Evolutionary conservation across 495 filamentous ascomycete species (phyloP).

Genomic region (Penicillium turbatum): DNA sequence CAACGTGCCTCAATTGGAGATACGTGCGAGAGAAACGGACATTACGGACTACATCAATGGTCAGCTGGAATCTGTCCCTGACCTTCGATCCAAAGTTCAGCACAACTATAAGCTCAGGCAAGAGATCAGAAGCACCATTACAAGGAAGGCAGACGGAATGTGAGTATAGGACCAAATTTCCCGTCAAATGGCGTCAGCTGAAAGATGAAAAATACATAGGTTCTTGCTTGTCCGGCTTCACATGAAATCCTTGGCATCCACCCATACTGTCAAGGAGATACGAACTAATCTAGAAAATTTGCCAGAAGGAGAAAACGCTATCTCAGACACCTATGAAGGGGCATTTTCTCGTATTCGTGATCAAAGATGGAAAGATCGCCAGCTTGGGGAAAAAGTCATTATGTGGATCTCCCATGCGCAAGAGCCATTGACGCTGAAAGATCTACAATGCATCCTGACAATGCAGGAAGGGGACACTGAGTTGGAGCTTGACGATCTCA

Average conservation of each 20-base stretch:
- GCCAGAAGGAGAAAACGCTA: conserved; percentile 2
- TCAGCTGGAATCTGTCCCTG: neutral
- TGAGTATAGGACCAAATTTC: conserved; percentile 11
- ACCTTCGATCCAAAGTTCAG: neutral
- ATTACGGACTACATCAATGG: conserved; percentile 2
- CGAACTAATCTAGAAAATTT: neutral
- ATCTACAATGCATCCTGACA: neutral
- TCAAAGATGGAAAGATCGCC: neutral
- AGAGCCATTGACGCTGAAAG: neutral
- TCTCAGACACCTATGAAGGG: conserved; percentile 1
- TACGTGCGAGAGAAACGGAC: conserved; percentile 2
- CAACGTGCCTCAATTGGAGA: neutral
- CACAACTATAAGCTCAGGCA: neutral
- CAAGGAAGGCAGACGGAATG: conserved; percentile 34
- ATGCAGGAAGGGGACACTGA: neutral
- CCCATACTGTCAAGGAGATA: neutral
- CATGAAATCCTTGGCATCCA: neutral
- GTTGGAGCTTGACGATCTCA: neutral
- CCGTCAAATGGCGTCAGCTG: neutral
- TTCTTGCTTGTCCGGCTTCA: conserved; percentile 2
- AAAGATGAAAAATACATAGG: neutral
- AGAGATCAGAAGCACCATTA: conserved; percentile 23
- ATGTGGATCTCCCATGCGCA: conserved; percentile 3
- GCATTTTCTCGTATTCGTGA: conserved; percentile 1
- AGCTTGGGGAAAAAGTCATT: conserved; percentile 2